These are phyloP conservation scores for Cryphonectria carpinicola DNA, from an alignment of 2,329 filamentous ascomycete species.

Conservation along the genomic window DNA sequence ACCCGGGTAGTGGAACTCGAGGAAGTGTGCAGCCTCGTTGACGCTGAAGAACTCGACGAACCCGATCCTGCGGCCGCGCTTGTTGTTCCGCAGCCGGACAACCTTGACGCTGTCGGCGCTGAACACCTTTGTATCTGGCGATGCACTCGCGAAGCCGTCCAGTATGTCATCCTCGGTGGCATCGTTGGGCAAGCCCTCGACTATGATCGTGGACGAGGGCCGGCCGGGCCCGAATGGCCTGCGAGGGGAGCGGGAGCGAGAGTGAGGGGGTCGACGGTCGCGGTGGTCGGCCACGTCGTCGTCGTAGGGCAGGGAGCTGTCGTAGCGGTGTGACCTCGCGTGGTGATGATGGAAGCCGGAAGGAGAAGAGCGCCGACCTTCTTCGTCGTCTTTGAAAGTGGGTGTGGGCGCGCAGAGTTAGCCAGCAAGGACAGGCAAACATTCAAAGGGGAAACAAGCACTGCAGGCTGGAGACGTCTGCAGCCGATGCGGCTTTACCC, in stretches of 20 bases:
- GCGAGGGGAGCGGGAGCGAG: conserved; percentile 23
- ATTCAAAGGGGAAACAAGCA: conserved; percentile 12
- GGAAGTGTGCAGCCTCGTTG: conserved; percentile 44
- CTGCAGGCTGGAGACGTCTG: conserved; percentile 10
- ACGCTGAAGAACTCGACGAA: conserved; percentile 47
- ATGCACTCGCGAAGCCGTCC: conserved; percentile 30
- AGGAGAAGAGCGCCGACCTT: conserved; percentile 7
- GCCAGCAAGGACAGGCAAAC: conserved; percentile 18
- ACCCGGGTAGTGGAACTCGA: conserved; percentile 43
- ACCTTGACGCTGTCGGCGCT: conserved; percentile 28
- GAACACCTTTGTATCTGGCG: conserved; percentile 27
- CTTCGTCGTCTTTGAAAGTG: conserved; percentile 26
- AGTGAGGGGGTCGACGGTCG: conserved; percentile 2
- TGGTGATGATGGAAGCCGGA: conserved; percentile 11
- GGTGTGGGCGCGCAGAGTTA: conserved; percentile 21
- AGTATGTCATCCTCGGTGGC: conserved; percentile 51
- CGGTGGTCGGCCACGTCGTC: conserved; percentile 24
- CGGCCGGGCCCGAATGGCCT: conserved; percentile 22
- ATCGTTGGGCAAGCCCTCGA: conserved; percentile 56
- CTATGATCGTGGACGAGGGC: conserved; percentile 46
- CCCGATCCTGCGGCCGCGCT: conserved; percentile 39
- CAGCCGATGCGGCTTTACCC: conserved; percentile 38
- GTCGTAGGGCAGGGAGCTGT: conserved; percentile 27
- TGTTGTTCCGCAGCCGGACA: conserved; percentile 30
- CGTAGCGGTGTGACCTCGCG: conserved; percentile 18